A percentile compares a stretch with the other conserved stretches of the same genome.
phyloP scores from a whole-genome alignment of 108 stramenopile species.

The Nitzschia sp. region DNA sequence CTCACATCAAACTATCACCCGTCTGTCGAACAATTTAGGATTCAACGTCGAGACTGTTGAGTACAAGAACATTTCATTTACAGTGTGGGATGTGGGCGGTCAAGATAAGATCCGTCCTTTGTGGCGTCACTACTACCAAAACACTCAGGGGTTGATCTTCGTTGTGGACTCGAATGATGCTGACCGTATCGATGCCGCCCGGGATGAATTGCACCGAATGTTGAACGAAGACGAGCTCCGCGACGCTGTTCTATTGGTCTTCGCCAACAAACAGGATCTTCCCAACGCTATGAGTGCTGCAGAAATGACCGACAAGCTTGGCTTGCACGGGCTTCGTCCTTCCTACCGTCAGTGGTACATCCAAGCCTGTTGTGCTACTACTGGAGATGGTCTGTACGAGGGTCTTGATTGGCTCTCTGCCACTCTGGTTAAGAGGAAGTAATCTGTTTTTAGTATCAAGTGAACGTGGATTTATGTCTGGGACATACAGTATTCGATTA shows the following conservation, averaged over 20 bases:
- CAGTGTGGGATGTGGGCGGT: conserved; percentile 99
- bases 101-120: conserved; percentile 99
- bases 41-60: conserved; percentile 96
- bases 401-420: conserved; percentile 95
- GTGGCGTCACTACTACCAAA: conserved; percentile 99
- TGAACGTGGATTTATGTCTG: conserved; percentile 24
- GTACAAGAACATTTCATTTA: conserved; percentile 97
- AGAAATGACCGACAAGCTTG: conserved; percentile 99
- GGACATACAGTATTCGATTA: conserved; percentile 15
- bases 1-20: no score
- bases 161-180: conserved; percentile 99
- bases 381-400: conserved; percentile 97
- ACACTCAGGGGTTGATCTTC: conserved; percentile 99
- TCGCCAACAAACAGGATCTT: conserved; percentile 99
- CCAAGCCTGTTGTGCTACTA: conserved; percentile 97
- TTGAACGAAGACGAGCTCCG: conserved; percentile 98
- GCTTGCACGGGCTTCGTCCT: conserved; percentile 94
- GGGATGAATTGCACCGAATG: conserved; percentile 99
- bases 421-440: conserved; percentile 53
- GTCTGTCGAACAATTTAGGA: no score
- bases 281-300: conserved; percentile 98
- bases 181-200: conserved; percentile 98
- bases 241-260: conserved; percentile 95
- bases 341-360: conserved; percentile 99
- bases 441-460: conserved; percentile 23